Evolutionary conservation across 208 protist species (phyloP).

Genomic region (Crithidia expoeki): DNA sequence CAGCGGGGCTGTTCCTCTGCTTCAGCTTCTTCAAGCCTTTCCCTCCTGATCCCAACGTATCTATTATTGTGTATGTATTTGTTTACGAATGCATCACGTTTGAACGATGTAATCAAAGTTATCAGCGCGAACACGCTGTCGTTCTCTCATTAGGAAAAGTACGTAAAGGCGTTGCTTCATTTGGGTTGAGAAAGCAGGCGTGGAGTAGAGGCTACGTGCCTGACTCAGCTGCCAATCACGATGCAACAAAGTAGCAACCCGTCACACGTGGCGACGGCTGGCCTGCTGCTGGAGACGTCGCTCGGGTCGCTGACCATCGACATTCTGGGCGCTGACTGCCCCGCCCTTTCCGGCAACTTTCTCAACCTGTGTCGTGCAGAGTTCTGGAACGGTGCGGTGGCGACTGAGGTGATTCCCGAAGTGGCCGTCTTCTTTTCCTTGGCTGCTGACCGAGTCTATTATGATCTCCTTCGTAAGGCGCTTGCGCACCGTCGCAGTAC

Average conservation of each 20-base stretch:
- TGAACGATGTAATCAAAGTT: too few species aligned
- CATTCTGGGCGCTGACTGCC: slow-evolving; percentile 70
- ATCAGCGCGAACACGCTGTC: too few species aligned
- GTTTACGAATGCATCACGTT: too few species aligned
- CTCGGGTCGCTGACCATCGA: slow-evolving; percentile 64
- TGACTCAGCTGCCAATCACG: too few species aligned
- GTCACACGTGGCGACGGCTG: slow-evolving; percentile 18
- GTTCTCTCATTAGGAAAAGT: too few species aligned
- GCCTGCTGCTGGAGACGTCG: slow-evolving; percentile 74
- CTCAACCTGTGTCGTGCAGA: slow-evolving; percentile 71
- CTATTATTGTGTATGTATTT: too few species aligned
- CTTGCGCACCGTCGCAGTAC: background rate
- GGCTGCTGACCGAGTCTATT: slow-evolving; percentile 24
- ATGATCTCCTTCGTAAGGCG: background rate
- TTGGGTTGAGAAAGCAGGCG: too few species aligned
- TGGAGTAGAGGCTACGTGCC: too few species aligned
- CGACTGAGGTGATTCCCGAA: slow-evolving; percentile 65
- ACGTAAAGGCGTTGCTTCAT: too few species aligned
- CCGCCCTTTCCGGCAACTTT: slow-evolving; percentile 58
- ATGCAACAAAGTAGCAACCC: background rate
- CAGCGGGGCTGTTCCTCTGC: too few species aligned
- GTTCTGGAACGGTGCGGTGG: slow-evolving; percentile 73
- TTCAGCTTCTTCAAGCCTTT: too few species aligned
- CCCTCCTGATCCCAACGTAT: too few species aligned
- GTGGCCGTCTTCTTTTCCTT: slow-evolving; percentile 72